Evolutionary conservation across 202 grass and related monocot species (phyloP), one percentile per base, ranked within the genome.

Genomic region (Panicum hallii): DNA sequence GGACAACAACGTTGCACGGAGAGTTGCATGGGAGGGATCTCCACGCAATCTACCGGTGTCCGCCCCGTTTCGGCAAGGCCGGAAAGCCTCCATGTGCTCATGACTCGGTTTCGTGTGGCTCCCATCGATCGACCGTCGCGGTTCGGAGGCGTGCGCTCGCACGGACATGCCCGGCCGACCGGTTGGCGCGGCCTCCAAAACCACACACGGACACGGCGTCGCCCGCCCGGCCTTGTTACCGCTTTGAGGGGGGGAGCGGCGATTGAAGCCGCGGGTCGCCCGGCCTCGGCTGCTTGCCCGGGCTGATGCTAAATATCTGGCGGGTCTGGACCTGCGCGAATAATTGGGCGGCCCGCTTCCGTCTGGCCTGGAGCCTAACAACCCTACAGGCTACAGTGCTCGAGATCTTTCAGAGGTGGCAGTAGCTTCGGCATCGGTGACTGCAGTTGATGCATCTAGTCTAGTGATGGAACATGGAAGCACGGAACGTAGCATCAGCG

Each of bases 41-140:
- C 41, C 30, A 83, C 86, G 74, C 67, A 49, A 79, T 88, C 74
- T 73, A 40, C 86, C 13, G 65, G 65, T 78, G 73, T 73, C 52
- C 53, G 47, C 47, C 80, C 48, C 57, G 53, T 83, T 78, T 46
- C 9, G 80, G 80, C 66, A 88, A 88, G 36, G 15, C 13, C 69
- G 23, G 1, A 5, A 53, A 11, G 70, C 28, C 15, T 34, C 70
- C 70, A 73, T 53, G 47, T 73, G 70, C 70, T 0, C 10, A 0
- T 0, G 32, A 32, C 32, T 32, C 32, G 32, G 32, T 32, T 32
- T 32, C 32, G 32, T 32, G 32, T 26, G 26, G 26, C 32, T 32
- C 32, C 32, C 32, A 32, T 32, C 32, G 32, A 1, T 32, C 32
- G 32, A 3, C 32, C 32, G 32, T 32, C 32, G 32, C 32, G 52